A percentile compares a stretch with the other conserved stretches of the same genome.
Conservation (phyloP, 192 early-diverging fungal genomes). For the Podila epicladia region DNA sequence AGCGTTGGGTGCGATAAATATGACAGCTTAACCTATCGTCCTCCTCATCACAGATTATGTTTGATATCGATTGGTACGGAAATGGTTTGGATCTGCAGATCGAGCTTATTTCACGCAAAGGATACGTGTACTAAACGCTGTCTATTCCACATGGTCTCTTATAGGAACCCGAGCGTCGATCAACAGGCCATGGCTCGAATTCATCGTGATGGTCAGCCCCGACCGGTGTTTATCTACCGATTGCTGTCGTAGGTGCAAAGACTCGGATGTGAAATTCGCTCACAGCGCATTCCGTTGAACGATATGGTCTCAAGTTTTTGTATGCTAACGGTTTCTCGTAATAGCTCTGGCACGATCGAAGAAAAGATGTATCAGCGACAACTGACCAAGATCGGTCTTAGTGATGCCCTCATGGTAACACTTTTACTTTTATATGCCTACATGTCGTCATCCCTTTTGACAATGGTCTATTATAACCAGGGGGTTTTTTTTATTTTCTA, state of each 20-base stretch:
- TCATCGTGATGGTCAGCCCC: conserved; percentile 54
- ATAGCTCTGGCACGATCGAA: conserved; percentile 53
- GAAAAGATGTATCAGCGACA: conserved; percentile 74
- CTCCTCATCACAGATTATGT: conserved; percentile 39
- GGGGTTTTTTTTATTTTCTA: too few species aligned
- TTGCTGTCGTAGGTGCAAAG: conserved; percentile 41
- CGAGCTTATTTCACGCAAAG: too few species aligned
- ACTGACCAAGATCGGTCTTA: conserved; percentile 65
- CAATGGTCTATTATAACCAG: too few species aligned
- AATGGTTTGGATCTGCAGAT: too few species aligned
- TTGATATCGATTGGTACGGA: conserved; percentile 71
- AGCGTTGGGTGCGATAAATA: too few species aligned
- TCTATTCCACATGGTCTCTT: too few species aligned
- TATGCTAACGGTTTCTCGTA: background rate
- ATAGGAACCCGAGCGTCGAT: conserved; percentile 51
- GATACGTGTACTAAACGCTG: too few species aligned
- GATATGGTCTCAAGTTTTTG: background rate
- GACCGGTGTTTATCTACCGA: conserved; percentile 50
- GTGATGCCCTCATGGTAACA: conserved; percentile 64
- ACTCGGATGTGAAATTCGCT: too few species aligned
- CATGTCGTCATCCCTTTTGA: background rate
- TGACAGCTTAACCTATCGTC: background rate
- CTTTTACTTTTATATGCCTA: too few species aligned
- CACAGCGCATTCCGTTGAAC: background rate
- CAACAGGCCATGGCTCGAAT: conserved; percentile 74